These are phyloP conservation scores for Phyllosticta citribraziliensis DNA, from an alignment of 2,329 filamentous ascomycete species.

Conservation along the genomic window DNA sequence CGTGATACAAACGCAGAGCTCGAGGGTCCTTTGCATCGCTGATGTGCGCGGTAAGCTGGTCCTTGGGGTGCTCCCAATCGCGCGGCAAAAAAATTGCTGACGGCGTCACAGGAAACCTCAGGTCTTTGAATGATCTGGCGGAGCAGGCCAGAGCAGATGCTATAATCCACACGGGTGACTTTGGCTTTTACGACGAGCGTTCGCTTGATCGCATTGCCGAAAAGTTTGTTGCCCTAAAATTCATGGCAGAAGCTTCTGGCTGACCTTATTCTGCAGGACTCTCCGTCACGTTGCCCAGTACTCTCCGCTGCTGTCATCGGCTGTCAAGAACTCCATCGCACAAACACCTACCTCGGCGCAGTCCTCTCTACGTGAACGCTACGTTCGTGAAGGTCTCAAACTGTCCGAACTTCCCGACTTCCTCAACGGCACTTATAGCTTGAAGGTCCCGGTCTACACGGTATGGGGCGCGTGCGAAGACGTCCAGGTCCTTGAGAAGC, in stretches of 20 bases:
- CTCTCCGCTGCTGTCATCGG: slow-evolving; percentile 81
- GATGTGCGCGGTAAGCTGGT: slow-evolving; percentile 39
- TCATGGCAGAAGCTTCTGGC: slow-evolving; percentile 13
- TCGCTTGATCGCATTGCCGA: slow-evolving; percentile 96
- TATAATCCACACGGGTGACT: slow-evolving; percentile 98
- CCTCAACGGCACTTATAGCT: slow-evolving; percentile 75
- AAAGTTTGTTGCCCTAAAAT: slow-evolving; percentile 54
- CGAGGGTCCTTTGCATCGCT: slow-evolving; percentile 41
- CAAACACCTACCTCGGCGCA: slow-evolving; percentile 50
- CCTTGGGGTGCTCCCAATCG: neutral
- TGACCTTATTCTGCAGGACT: slow-evolving; percentile 49
- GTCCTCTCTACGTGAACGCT: slow-evolving; percentile 69
- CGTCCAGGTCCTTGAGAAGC: slow-evolving; percentile 93
- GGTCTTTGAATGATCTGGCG: slow-evolving; percentile 91
- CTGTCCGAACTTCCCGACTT: slow-evolving; percentile 89
- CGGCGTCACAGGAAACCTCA: slow-evolving; percentile 64
- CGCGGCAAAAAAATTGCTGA: neutral
- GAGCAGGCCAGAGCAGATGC: slow-evolving; percentile 91
- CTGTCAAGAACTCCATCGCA: slow-evolving; percentile 57
- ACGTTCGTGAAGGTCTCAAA: slow-evolving; percentile 69
- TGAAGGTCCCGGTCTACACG: slow-evolving; percentile 95
- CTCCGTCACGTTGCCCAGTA: slow-evolving; percentile 98
- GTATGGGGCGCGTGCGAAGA: slow-evolving; percentile 99
- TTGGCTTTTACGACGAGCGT: slow-evolving; percentile 95
- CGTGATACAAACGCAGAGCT: slow-evolving; percentile 40